Percentiles rank a stretch among this genome's conserved stretches.
These are phyloP conservation scores for Rosa rugosa DNA, from an alignment of 306 rosid species.

Conservation along the genomic window DNA sequence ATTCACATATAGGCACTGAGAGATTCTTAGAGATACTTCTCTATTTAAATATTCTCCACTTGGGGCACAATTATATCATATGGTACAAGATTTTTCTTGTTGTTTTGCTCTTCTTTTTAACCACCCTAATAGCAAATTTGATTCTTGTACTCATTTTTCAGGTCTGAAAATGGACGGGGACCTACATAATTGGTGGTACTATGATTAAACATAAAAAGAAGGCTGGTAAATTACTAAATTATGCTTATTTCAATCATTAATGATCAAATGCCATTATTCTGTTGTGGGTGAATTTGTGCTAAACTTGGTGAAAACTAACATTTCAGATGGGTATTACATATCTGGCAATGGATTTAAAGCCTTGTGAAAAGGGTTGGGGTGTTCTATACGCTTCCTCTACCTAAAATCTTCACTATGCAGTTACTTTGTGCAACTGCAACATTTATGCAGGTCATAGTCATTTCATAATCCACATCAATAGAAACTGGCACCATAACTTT, in stretches of 20 bases:
- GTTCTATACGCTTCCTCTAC: neutral
- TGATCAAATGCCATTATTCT: neutral
- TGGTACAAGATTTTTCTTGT: neutral
- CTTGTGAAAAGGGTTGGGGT: neutral
- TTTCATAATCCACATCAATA: neutral
- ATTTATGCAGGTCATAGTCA: neutral
- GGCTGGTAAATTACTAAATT: constrained; percentile 7
- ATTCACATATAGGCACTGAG: constrained; percentile 5
- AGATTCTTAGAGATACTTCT: constrained; percentile 12
- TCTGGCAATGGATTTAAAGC: neutral
- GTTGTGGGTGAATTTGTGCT: neutral
- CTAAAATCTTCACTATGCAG: neutral
- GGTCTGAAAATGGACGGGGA: neutral
- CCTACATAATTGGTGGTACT: constrained; percentile 2
- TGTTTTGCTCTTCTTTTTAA: neutral
- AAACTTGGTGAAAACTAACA: neutral
- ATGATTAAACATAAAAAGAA: neutral
- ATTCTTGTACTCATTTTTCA: neutral
- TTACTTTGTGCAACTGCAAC: neutral
- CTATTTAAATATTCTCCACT: constrained; percentile 1
- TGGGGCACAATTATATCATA: neutral
- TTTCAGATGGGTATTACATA: neutral
- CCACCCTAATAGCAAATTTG: neutral
- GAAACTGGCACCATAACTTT: neutral
- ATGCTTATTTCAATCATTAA: neutral